Evolutionary conservation across 345 rosid species (phyloP).

Genomic region (Eucalyptus sp.): DNA sequence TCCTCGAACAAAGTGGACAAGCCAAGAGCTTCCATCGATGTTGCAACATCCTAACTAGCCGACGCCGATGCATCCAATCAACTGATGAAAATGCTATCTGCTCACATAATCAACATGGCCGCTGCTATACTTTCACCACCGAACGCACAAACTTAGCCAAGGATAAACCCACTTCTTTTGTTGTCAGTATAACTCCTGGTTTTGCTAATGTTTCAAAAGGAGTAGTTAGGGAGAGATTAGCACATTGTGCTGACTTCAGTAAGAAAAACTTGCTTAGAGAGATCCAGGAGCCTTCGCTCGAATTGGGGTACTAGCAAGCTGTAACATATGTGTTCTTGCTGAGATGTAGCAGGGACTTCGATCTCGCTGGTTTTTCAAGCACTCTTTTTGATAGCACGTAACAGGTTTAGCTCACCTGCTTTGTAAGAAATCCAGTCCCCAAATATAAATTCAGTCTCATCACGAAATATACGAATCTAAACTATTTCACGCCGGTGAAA

Average conservation of each 20-base stretch:
- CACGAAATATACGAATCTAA: neutral
- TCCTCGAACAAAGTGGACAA: neutral
- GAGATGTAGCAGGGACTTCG: neutral
- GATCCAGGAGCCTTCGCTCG: neutral
- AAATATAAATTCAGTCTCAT: neutral
- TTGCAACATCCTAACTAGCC: neutral
- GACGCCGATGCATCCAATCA: accelerated
- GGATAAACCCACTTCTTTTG: neutral
- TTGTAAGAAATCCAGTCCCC: neutral
- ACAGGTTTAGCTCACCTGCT: neutral
- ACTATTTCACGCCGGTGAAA: neutral
- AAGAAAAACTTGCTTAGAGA: neutral
- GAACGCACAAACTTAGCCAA: accelerated
- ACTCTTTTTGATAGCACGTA: neutral
- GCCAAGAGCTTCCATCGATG: neutral
- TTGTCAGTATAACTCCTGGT: neutral
- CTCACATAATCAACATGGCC: neutral
- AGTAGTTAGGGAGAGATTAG: neutral
- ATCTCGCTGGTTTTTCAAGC: neutral
- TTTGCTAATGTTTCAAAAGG: neutral
- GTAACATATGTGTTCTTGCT: neutral
- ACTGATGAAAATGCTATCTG: neutral
- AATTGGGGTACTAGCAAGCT: accelerated
- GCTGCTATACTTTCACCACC: neutral
- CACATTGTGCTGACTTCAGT: neutral